These are phyloP conservation scores for Diaporthe batatas DNA, from an alignment of 2,329 filamentous ascomycete species.

Conservation along the genomic window DNA sequence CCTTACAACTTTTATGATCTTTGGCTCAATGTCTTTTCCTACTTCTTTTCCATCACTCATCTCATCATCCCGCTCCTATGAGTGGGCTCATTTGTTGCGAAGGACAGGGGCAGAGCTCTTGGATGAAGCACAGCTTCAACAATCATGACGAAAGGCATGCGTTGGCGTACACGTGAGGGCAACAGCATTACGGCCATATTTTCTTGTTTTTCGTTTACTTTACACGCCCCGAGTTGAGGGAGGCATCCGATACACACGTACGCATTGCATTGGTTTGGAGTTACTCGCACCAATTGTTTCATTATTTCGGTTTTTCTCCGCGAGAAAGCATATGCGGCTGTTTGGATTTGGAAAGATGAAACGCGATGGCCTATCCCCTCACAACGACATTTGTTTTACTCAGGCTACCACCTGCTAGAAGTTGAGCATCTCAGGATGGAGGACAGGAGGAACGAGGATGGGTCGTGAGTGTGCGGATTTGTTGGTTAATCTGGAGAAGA, in stretches of 20 bases:
- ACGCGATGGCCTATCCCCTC: not conserved
- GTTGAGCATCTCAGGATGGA: constrained; percentile 22
- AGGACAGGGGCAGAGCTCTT: not conserved
- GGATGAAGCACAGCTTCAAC: constrained; percentile 1
- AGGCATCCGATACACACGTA: constrained; percentile 27
- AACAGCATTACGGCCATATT: constrained; percentile 10
- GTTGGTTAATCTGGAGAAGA: not conserved
- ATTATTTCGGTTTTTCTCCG: not conserved
- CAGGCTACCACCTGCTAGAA: not conserved
- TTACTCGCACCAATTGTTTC: constrained; percentile 3
- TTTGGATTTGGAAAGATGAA: not conserved
- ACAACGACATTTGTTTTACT: not conserved
- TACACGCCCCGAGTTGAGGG: not conserved
- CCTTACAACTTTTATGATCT: not conserved
- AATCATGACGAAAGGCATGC: constrained; percentile 16
- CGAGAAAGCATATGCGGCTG: constrained; percentile 5
- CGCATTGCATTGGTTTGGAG: constrained; percentile 31
- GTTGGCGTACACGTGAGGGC: constrained; percentile 21
- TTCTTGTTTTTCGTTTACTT: not conserved
- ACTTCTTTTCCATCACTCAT: not conserved
- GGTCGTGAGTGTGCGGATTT: not conserved
- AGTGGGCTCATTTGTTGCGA: constrained; percentile 7
- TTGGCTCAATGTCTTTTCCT: constrained; percentile 1
- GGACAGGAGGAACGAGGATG: not conserved
- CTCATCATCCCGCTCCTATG: constrained; percentile 1